Evolutionary conservation across 148 eudicot genomes (phyloP).

Genomic region (Drosera capensis): DNA sequence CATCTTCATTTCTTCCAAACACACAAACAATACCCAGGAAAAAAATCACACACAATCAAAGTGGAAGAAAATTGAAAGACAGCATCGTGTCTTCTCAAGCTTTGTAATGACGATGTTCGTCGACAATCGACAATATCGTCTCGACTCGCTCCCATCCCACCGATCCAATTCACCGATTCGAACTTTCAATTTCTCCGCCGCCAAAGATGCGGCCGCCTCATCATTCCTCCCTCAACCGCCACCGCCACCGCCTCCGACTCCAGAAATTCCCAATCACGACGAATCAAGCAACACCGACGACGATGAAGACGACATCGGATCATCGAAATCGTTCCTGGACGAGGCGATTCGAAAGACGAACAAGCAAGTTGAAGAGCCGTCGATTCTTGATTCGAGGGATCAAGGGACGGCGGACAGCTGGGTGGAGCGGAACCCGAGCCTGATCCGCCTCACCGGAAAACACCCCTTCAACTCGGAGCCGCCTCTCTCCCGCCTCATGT

Average conservation of each 20-base stretch:
- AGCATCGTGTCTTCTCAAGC: no score
- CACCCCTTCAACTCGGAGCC: slow-evolving; percentile 96
- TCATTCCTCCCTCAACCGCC: background rate
- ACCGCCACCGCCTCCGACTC: background rate
- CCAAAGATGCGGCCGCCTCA: background rate
- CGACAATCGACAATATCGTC: slow-evolving; percentile 48
- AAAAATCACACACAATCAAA: no score
- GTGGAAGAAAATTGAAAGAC: no score
- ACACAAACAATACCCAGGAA: no score
- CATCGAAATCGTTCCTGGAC: background rate
- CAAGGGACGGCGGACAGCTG: slow-evolving; percentile 73
- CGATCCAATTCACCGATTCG: slow-evolving; percentile 45
- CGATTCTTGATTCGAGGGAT: slow-evolving; percentile 40
- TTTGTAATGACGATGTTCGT: slow-evolving; percentile 78
- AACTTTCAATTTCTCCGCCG: slow-evolving; percentile 12
- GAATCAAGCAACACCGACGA: slow-evolving; percentile 17
- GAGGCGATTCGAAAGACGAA: slow-evolving; percentile 30
- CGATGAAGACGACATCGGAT: slow-evolving; percentile 36
- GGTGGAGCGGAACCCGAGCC: slow-evolving; percentile 53
- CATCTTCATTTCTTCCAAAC: no score
- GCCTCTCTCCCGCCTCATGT: slow-evolving; percentile 69
- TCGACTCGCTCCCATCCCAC: slow-evolving; percentile 21
- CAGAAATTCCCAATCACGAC: background rate
- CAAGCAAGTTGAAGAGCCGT: slow-evolving; percentile 47
- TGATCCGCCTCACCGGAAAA: slow-evolving; percentile 88